Evolutionary conservation across 2,329 filamentous ascomycete species (phyloP), one percentile per base, ranked within the genome.

Genomic region (Didymella pinodella): DNA sequence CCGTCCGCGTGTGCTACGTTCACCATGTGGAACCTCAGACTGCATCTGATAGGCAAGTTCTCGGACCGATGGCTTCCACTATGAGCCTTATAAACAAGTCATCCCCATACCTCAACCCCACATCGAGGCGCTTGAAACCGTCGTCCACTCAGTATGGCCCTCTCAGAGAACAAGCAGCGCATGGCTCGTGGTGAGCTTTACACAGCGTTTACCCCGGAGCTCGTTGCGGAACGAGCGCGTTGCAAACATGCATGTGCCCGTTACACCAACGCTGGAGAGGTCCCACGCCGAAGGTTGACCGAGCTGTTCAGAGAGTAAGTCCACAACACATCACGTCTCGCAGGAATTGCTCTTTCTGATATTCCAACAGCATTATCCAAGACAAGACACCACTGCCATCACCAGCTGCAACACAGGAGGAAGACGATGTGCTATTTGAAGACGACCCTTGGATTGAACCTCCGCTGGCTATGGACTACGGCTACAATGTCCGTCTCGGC

Each of bases 381-480:
- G 88, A 92, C 72, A 78, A 82, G 31, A 83, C 81, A 1, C 86
- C 88, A 36, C 78, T 94, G 0, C 90, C 91, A 22, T 83, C 87
- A 0, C 78, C 73, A 16, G 83, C 82, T 6, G 69, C 82, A 2
- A 86, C 84, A 11, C 78, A 82, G 2, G 86, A 85, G 54, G 87
- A 86, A 64, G 90, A 95, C 63, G 88, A 89, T 10, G 81, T 78
- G 18, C 79, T 88, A 1, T 84, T 95, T 32, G 80, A 82, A 22
- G 80, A 88, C 32, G 82, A 89, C 26, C 86, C 91, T 0, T 92
- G 86, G 84, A 81, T 94, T 22, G 88, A 91, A 60, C 78, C 83
- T 0, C 91, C 91, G 0, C 81, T 95, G 52, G 85, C 82, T 45
- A 84, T 90, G 60, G 92, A 96, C 77, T 94, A 95, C 67, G 92